These are phyloP conservation scores for Pyricularia pennisetigena DNA, from an alignment of 2,329 filamentous ascomycete species.

Conservation along the genomic window DNA sequence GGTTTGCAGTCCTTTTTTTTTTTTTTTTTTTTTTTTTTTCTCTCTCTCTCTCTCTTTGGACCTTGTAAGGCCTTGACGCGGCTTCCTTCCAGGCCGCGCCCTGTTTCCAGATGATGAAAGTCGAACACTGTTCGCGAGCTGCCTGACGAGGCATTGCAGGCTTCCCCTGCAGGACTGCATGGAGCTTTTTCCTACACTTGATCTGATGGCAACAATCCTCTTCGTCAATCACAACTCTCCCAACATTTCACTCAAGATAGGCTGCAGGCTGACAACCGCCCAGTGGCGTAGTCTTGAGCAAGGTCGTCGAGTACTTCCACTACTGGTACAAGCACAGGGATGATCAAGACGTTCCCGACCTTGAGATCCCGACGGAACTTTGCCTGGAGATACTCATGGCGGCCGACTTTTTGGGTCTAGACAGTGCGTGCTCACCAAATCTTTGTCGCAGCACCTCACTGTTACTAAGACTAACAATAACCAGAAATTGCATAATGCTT, in stretches of 20 bases:
- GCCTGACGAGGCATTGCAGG: slow-evolving; percentile 10
- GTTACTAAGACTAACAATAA: background rate
- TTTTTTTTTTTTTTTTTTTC: slow-evolving; percentile 1
- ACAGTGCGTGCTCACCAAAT: slow-evolving; percentile 32
- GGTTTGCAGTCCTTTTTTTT: slow-evolving; percentile 17
- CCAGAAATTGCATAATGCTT: background rate
- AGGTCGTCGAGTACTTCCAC: slow-evolving; percentile 75
- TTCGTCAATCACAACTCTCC: background rate
- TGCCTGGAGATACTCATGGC: slow-evolving; percentile 71
- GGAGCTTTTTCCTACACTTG: slow-evolving; percentile 14
- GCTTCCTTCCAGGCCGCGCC: background rate
- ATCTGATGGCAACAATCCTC: slow-evolving; percentile 11
- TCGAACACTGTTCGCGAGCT: slow-evolving; percentile 3
- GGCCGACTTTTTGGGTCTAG: slow-evolving; percentile 65
- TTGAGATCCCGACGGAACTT: slow-evolving; percentile 71
- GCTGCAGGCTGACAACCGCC: slow-evolving; percentile 5
- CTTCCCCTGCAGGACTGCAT: background rate
- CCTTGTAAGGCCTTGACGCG: slow-evolving; percentile 1
- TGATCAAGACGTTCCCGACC: slow-evolving; percentile 63
- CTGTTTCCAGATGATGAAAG: slow-evolving; percentile 22
- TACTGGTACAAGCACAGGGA: slow-evolving; percentile 69
- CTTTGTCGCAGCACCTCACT: background rate
- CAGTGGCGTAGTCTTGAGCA: slow-evolving; percentile 67
- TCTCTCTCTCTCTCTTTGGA: too few species aligned
- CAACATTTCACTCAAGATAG: background rate